Conservation (phyloP, 2,329 filamentous ascomycete species). For the Aspergillus tamarii region DNA sequence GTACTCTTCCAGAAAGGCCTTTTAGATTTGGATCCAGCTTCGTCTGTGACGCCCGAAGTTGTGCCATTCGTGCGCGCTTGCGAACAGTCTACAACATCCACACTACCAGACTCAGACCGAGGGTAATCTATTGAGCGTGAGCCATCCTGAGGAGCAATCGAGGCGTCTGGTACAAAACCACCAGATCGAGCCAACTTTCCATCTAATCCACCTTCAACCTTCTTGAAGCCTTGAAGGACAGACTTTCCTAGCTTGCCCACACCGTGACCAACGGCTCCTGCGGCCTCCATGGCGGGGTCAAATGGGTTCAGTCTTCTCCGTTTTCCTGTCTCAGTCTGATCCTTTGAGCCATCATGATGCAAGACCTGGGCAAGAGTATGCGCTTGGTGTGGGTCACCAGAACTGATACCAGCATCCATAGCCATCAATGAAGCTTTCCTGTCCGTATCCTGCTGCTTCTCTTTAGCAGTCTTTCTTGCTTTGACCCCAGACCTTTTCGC, state of each 20-base stretch:
- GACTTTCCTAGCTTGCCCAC: slow-evolving; percentile 50
- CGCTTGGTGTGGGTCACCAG: slow-evolving; percentile 61
- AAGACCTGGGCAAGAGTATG: slow-evolving; percentile 54
- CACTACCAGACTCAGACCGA: not conserved
- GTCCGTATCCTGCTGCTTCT: slow-evolving; percentile 56
- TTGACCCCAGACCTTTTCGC: slow-evolving; percentile 62
- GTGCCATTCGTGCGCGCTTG: slow-evolving; percentile 4
- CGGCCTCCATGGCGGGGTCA: slow-evolving; percentile 55
- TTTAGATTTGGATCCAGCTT: slow-evolving; percentile 22
- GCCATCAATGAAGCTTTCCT: slow-evolving; percentile 50
- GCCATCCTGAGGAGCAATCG: slow-evolving; percentile 1
- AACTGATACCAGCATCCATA: slow-evolving; percentile 55
- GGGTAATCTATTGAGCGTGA: not conserved
- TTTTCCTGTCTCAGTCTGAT: slow-evolving; percentile 18
- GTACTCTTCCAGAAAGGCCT: slow-evolving; percentile 39
- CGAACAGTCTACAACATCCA: not conserved
- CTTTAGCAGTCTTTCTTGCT: slow-evolving; percentile 38
- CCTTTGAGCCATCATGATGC: slow-evolving; percentile 28
- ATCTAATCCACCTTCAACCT: slow-evolving; percentile 42
- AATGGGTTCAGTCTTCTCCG: slow-evolving; percentile 30
- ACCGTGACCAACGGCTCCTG: slow-evolving; percentile 56
- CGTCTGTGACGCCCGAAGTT: slow-evolving; percentile 2
- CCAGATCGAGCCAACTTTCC: slow-evolving; percentile 37
- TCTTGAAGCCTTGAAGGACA: slow-evolving; percentile 48
- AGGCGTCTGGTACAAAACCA: slow-evolving; percentile 32